Evolutionary conservation across 1,139 yeast species (phyloP).

Genomic region (Kodamaea fungicola): DNA sequence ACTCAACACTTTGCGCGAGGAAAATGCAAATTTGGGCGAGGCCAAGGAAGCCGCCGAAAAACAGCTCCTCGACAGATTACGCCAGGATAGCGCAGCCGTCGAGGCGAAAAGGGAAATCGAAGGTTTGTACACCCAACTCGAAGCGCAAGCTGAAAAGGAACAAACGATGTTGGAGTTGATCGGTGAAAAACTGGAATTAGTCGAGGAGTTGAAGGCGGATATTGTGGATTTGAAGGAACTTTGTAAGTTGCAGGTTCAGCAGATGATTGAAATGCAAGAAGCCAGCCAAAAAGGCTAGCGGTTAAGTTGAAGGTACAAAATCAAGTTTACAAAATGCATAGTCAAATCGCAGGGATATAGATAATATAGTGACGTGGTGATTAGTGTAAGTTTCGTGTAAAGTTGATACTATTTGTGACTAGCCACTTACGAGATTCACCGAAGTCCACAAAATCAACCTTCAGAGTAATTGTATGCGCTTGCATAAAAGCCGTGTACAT

Average conservation of each 20-base stretch:
- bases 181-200: conserved; percentile 86
- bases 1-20: conserved; percentile 61
- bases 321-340: not conserved
- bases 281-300: not conserved
- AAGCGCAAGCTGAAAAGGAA: conserved; percentile 38
- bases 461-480: too few species aligned
- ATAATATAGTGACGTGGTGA: too few species aligned
- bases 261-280: conserved; percentile 63
- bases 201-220: conserved; percentile 83
- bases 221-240: conserved; percentile 83
- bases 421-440: too few species aligned
- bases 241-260: conserved; percentile 80
- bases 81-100: conserved; percentile 49
- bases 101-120: conserved; percentile 32
- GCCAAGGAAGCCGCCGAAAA: conserved; percentile 68
- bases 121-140: conserved; percentile 34
- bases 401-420: too few species aligned
- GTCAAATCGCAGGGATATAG: too few species aligned
- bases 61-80: conserved; percentile 49
- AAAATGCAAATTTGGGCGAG: conserved; percentile 46
- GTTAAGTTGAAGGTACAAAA: not conserved
- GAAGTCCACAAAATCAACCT: too few species aligned
- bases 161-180: conserved; percentile 69
- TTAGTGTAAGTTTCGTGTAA: too few species aligned
- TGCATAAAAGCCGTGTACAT: too few species aligned